A percentile compares a stretch with the other conserved stretches of the same genome.
Conservation (phyloP, 2,329 filamentous ascomycete species). For the Trichoderma sp. region DNA sequence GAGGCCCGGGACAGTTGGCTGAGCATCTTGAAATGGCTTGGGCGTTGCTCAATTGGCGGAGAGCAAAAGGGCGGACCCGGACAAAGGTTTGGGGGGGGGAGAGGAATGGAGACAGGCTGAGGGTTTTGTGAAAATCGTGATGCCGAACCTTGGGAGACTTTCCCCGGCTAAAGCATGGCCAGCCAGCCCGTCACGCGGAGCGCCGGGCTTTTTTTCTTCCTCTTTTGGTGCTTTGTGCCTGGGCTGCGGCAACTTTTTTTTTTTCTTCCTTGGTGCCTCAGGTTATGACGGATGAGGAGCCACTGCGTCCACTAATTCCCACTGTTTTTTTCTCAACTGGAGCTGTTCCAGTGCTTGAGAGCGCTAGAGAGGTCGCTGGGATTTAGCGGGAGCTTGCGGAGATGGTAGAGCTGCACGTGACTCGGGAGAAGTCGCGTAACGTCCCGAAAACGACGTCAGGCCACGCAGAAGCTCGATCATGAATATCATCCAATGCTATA, state of each 20-base stretch:
- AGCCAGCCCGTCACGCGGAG: constrained; percentile 1
- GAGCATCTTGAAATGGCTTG: constrained; percentile 46
- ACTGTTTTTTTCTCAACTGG: background rate
- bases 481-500: background rate
- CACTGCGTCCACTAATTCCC: background rate
- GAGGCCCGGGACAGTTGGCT: constrained; percentile 53
- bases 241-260: background rate
- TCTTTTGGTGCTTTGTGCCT: background rate
- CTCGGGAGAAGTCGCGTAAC: constrained; percentile 13
- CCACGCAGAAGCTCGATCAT: background rate
- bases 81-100: background rate
- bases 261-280: constrained; percentile 28
- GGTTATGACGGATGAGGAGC: constrained; percentile 14
- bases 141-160: constrained; percentile 27
- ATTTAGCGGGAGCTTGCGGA: background rate
- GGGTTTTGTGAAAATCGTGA: constrained; percentile 49
- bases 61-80: constrained; percentile 1
- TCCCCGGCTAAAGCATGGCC: constrained; percentile 24
- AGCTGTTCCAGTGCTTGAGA: background rate
- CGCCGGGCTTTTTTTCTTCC: constrained; percentile 15
- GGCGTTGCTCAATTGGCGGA: constrained; percentile 45
- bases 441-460: background rate
- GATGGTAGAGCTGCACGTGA: constrained; percentile 10
- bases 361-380: background rate
- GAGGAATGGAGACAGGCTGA: constrained; percentile 33